phyloP scores from a whole-genome alignment of 2,329 filamentous ascomycete genomes.

The Rhynchosporium agropyri region DNA sequence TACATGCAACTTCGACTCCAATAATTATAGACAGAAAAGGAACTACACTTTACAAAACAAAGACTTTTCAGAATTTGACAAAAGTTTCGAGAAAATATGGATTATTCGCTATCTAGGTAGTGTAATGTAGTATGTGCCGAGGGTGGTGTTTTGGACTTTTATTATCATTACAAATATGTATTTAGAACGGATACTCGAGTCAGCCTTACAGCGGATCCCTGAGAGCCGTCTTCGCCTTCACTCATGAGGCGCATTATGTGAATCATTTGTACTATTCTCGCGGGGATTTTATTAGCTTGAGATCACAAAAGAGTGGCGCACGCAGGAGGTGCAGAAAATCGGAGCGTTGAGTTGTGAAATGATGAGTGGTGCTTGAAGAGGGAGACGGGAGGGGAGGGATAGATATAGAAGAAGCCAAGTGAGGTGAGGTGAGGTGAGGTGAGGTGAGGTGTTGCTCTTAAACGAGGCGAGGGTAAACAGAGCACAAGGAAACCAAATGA shows the following conservation, averaged over 20 bases:
- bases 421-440: background rate
- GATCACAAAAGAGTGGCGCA: too few relatives aligned
- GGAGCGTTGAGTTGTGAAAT: too few relatives aligned
- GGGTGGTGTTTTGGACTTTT: background rate
- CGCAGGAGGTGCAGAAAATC: too few relatives aligned
- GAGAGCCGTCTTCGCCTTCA: constrained; percentile 50
- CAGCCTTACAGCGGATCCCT: constrained; percentile 57
- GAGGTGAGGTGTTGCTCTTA: background rate
- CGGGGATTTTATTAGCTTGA: too few relatives aligned
- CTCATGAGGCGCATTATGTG: constrained; percentile 64
- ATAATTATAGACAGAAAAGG: too few relatives aligned
- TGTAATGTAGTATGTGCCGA: background rate
- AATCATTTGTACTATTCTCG: constrained; percentile 59
- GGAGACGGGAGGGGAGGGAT: background rate
- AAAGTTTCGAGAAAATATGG: too few relatives aligned
- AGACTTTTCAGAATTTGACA: too few relatives aligned
- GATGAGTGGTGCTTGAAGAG: too few relatives aligned
- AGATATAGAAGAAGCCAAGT: background rate
- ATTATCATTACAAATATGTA: constrained; percentile 46
- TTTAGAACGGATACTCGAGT: constrained; percentile 62
- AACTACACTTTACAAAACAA: too few relatives aligned
- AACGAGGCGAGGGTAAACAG: background rate
- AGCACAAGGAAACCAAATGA: background rate
- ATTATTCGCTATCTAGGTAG: background rate
- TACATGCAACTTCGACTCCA: too few relatives aligned